Conservation (phyloP, 2,329 filamentous ascomycete genomes). For the Talaromyces sp. region DNA sequence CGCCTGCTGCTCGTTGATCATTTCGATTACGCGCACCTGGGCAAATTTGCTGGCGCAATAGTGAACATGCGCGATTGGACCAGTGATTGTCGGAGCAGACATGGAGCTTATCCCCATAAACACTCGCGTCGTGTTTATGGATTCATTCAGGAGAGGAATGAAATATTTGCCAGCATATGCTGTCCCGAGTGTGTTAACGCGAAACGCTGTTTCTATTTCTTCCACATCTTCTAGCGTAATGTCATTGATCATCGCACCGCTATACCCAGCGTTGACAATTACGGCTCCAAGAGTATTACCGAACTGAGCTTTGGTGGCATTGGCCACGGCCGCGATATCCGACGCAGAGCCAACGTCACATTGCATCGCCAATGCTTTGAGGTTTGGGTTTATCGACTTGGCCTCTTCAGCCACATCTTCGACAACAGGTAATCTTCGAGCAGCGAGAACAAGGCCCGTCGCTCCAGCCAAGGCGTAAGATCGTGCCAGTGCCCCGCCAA, state of each 20-base stretch:
- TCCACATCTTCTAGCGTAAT: constrained; percentile 26
- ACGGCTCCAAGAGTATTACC: constrained; percentile 18
- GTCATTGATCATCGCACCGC: constrained; percentile 28
- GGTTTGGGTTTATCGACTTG: constrained; percentile 17
- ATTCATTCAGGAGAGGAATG: constrained; percentile 23
- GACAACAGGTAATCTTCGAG: constrained; percentile 23
- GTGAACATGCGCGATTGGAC: constrained; percentile 30
- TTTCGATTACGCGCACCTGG: constrained; percentile 33
- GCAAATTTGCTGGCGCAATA: constrained; percentile 34
- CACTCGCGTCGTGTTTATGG: constrained; percentile 18
- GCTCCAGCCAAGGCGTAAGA: constrained; percentile 30
- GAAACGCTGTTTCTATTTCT: constrained; percentile 31
- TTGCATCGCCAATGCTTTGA: constrained; percentile 22
- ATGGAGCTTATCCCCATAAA: constrained; percentile 30
- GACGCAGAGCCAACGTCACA: constrained; percentile 26
- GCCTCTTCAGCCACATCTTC: constrained; percentile 21
- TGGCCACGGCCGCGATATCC: constrained; percentile 24
- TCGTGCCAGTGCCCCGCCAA: constrained; percentile 29
- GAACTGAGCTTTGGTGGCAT: constrained; percentile 12
- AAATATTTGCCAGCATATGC: constrained; percentile 34
- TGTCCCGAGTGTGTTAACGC: constrained; percentile 33
- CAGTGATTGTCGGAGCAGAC: constrained; percentile 30
- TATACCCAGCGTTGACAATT: constrained; percentile 23
- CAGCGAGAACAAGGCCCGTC: constrained; percentile 28
- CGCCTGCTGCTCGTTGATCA: constrained; percentile 32